Conservation (phyloP, 306 rosid species). For the Canavalia gladiata region DNA sequence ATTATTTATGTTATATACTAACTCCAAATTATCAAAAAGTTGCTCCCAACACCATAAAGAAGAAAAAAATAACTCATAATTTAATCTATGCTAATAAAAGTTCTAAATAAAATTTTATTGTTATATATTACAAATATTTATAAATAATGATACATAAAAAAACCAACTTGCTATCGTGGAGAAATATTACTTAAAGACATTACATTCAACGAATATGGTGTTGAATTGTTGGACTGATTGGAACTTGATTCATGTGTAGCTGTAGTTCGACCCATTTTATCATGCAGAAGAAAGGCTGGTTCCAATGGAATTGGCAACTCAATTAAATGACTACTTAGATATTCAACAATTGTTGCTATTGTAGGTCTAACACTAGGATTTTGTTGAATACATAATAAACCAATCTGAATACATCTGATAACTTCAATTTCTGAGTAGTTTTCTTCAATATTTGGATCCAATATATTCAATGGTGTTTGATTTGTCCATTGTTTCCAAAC, state of each 20-base stretch:
- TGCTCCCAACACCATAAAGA: too few relatives aligned
- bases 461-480: neutral
- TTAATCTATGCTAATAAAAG: too few relatives aligned
- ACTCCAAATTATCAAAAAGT: too few relatives aligned
- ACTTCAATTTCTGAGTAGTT: conserved; percentile 8
- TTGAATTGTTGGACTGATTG: neutral
- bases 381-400: conserved; percentile 56
- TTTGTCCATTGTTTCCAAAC: conserved; percentile 53
- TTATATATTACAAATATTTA: neutral
- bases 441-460: conserved; percentile 43
- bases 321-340: conserved; percentile 23
- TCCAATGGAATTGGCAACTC: conserved; percentile 47
- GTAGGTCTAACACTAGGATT: conserved; percentile 52
- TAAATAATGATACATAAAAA: neutral
- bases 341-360: conserved; percentile 46
- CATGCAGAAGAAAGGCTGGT: conserved; percentile 35
- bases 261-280: neutral
- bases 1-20: too few relatives aligned
- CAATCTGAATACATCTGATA: conserved; percentile 49
- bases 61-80: too few relatives aligned
- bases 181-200: neutral
- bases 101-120: neutral
- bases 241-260: neutral
- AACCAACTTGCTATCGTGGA: neutral
- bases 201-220: neutral